Evolutionary conservation across 441 rosid genomes (phyloP), one percentile per base, ranked within the genome.

Genomic region (Metrosideros polymorpha): DNA sequence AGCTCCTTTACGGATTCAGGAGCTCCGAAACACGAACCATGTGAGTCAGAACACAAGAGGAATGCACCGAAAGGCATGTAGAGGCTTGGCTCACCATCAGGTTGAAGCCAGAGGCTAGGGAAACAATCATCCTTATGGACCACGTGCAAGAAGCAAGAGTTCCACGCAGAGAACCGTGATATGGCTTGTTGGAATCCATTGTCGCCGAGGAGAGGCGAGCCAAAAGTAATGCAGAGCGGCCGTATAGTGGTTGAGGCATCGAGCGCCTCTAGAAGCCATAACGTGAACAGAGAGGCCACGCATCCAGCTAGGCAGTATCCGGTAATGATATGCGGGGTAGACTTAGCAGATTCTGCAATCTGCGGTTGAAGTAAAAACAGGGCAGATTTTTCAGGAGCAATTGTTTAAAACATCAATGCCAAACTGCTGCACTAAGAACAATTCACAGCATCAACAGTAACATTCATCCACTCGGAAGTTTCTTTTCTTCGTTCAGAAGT

Each of bases 221-320:
- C 96, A 61, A 94, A 96, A 9, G 97, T 93, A 88, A 96, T 88
- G 91, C 98, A 95, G 71, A 95, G 90, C 10, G 94, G 95, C n/a
- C 71, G 92, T 55, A 82, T 91, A 12, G 24, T 79, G 12, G 49
- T 85, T 1, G 88, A 82, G 83, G 9, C 86, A 12, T 92, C 53
- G 71, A 94, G 88, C 22, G 54, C 84, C 59, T 93, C 92, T n/a
- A 95, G 92, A 85, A 96, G 89, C 95, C 93, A 92, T 75, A 96
- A 84, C 29, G 93, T 94, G 83, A 94, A 94, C 84, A 96, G 95
- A 84, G 94, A 92, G n/a, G 98, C 99, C 27, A 94, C 83, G 12
- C 93, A 93, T 86, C 96, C 99, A 88, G 93, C 98, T 49, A 94
- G 83, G 12, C 90, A 86, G 84, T 88, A 89, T 82, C 97, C 99